Evolutionary conservation across 1,139 yeast genomes (phyloP).

Genomic region (Debaryomycetaceae sp.): DNA sequence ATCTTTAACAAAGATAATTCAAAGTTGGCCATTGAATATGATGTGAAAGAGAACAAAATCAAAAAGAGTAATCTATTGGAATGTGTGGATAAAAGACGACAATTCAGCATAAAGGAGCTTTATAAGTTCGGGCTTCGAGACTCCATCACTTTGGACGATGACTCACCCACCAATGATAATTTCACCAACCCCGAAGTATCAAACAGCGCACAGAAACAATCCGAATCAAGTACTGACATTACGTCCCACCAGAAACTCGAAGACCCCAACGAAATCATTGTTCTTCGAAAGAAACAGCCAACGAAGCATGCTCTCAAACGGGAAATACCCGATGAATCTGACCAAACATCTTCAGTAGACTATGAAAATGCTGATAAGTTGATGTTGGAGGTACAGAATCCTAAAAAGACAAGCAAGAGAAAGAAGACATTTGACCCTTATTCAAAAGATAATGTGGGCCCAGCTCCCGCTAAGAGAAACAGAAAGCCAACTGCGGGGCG

Average conservation of each 20-base stretch:
- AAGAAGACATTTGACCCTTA: slow-evolving; percentile 64
- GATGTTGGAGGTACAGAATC: slow-evolving; percentile 23
- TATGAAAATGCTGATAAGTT: slow-evolving; percentile 50
- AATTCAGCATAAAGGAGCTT: slow-evolving; percentile 12
- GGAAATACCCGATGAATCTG: slow-evolving; percentile 8
- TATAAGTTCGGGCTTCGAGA: slow-evolving; percentile 11
- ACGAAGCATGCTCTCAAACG: slow-evolving; percentile 10
- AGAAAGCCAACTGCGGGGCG: slow-evolving; percentile 42
- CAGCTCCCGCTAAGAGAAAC: slow-evolving; percentile 46
- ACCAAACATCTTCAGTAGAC: slow-evolving; percentile 31
- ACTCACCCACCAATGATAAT: not conserved
- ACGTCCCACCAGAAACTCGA: slow-evolving; percentile 10
- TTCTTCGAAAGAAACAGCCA: slow-evolving; percentile 39
- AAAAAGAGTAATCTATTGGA: slow-evolving; percentile 17
- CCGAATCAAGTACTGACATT: not conserved
- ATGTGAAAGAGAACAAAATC: slow-evolving; percentile 11
- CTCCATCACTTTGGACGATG: not conserved
- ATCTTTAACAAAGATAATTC: slow-evolving; percentile 11
- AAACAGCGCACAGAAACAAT: not conserved
- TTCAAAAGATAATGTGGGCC: slow-evolving; percentile 43
- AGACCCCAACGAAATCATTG: slow-evolving; percentile 53
- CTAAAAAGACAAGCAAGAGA: slow-evolving; percentile 12
- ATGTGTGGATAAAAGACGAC: slow-evolving; percentile 13
- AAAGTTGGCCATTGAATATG: slow-evolving; percentile 18
- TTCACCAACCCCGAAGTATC: not conserved